Evolutionary conservation across 352 stramenopile species (phyloP).

Genomic region (Phytophthora megakarya): DNA sequence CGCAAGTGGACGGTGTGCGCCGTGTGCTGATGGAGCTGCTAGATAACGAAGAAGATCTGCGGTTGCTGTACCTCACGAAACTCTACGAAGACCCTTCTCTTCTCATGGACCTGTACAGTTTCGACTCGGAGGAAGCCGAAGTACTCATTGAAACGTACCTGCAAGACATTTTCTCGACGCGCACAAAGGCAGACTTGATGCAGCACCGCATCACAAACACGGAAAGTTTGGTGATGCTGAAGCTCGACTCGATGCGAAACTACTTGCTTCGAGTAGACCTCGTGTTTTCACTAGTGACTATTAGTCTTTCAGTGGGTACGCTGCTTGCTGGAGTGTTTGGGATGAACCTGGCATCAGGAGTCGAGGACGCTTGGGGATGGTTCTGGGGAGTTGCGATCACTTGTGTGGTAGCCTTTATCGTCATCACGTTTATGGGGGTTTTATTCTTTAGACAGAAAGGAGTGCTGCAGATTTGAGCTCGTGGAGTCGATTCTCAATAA

Average conservation of each 20-base stretch:
- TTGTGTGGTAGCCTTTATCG: slow-evolving; percentile 51
- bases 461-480: slow-evolving; percentile 47
- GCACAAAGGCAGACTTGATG: slow-evolving; percentile 69
- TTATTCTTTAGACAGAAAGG: slow-evolving; percentile 72
- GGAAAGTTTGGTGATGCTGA: slow-evolving; percentile 80
- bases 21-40: slow-evolving; percentile 67
- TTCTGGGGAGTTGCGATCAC: slow-evolving; percentile 63
- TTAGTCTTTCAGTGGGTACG: slow-evolving; percentile 66
- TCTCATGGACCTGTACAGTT: slow-evolving; percentile 59
- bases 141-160: slow-evolving; percentile 81
- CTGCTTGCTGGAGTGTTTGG: slow-evolving; percentile 72
- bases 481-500: slow-evolving; percentile 16
- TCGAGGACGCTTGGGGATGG: slow-evolving; percentile 48
- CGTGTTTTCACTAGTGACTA: slow-evolving; percentile 71
- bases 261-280: slow-evolving; percentile 76
- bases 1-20: slow-evolving; percentile 63
- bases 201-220: slow-evolving; percentile 79
- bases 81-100: slow-evolving; percentile 61
- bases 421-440: slow-evolving; percentile 48
- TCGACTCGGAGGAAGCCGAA: slow-evolving; percentile 78
- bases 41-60: slow-evolving; percentile 71
- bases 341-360: slow-evolving; percentile 69
- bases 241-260: slow-evolving; percentile 81
- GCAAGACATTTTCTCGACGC: slow-evolving; percentile 81
- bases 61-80: slow-evolving; percentile 70